phyloP scores from a whole-genome alignment of 2,329 filamentous ascomycete species.

The Penicillium hordei region DNA sequence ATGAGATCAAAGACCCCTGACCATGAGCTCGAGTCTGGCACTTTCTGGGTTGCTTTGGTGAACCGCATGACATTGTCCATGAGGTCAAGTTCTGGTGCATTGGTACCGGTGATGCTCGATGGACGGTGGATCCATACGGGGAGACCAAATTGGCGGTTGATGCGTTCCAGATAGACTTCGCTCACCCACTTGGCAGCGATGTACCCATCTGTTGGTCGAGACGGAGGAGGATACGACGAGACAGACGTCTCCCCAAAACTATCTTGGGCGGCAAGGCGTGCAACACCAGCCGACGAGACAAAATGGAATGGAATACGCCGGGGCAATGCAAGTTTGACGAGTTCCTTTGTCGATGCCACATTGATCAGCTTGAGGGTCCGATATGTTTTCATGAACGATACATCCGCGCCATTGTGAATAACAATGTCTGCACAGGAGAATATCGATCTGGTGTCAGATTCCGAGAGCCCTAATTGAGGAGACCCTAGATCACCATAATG shows the following conservation, averaged over 20 bases:
- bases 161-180: constrained; percentile 40
- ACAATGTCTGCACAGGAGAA: constrained; percentile 23
- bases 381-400: constrained; percentile 35
- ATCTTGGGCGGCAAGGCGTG: constrained; percentile 12
- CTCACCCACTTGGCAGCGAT: constrained; percentile 42
- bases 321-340: constrained; percentile 25
- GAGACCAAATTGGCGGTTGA: constrained; percentile 16
- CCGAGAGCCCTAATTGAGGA: constrained; percentile 16
- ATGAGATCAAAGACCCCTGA: constrained; percentile 23
- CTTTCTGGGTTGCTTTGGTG: constrained; percentile 13
- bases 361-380: constrained; percentile 29
- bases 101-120: constrained; percentile 21
- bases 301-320: constrained; percentile 32
- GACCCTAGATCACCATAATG: constrained; percentile 16
- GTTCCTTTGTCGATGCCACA: constrained; percentile 27
- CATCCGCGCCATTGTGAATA: constrained; percentile 30
- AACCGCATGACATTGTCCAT: constrained; percentile 25
- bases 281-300: constrained; percentile 28
- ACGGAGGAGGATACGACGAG: constrained; percentile 24
- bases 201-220: constrained; percentile 38
- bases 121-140: constrained; percentile 35
- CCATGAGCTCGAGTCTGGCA: constrained; percentile 20
- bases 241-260: constrained; percentile 20
- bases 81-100: constrained; percentile 22
- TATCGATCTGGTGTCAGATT: constrained; percentile 13